Evolutionary conservation across 129 eudicot species (phyloP), one percentile per base, ranked within the genome.

Genomic region (Mikania micrantha): DNA sequence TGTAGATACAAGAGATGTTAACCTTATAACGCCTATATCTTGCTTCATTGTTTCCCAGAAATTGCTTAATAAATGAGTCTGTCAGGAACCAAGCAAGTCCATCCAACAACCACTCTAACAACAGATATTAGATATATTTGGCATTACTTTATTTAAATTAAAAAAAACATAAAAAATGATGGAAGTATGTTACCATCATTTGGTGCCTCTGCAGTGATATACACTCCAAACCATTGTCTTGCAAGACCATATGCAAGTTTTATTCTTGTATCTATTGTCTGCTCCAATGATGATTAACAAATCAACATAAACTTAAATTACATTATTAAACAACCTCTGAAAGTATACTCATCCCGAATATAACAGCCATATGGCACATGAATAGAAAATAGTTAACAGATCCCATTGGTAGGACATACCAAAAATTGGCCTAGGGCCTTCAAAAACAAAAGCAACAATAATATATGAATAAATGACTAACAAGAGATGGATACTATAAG

Each of bases 221-320:
- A 93, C 31, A 93, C 96, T 74, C 98, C 98, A 86, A 93, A 93
- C 98, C 98, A 93, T 85, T 88, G 98, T 48, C 95, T 82, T 70
- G 98, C 98, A 71, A 93, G 96, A 54, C 90, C 95, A 82, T 86
- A 80, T 36, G 96, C 95, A 76, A 93, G 89, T 71, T 80, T 86
- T 72, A 88, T 86, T 84, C 96, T 88, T 65, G 98, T 88, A 78
- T 82, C 90, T 74, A 93, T 86, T 3, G 88, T 88, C 98, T 88
- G 88, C 58, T 49, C 70, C 64, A 64, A 45, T 28, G 16, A 66
- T 60, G 56, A 44, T 34, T 35, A 32, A 58, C 49, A 27, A 53
- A 69, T 72, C 59, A 74, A 71, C 58, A 75, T 19, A 42, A 64
- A 60, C 12, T 47, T 48, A 62, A 56, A 72, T 7, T 54, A 48